Conservation (phyloP, 257 asterid genomes). For the Cynanchum wilfordii region DNA sequence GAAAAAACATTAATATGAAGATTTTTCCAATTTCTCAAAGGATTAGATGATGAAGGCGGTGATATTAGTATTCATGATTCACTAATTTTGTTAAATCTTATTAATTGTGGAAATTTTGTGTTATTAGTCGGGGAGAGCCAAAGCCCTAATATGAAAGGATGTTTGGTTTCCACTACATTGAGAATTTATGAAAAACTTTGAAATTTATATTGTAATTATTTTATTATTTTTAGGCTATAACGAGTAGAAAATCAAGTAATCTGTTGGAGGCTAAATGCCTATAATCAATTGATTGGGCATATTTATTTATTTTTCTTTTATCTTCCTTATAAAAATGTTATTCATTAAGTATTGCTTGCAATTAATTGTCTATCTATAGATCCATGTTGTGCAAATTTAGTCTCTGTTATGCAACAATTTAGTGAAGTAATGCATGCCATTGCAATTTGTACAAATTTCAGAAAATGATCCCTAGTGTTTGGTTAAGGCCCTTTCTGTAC, state of each 20-base stretch:
- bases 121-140: background rate
- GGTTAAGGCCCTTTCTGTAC: background rate
- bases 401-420: too few species aligned
- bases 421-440: too few species aligned
- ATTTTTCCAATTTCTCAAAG: background rate
- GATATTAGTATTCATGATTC: background rate
- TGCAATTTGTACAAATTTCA: background rate
- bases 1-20: background rate
- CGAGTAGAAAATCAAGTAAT: background rate
- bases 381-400: background rate
- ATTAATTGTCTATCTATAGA: background rate
- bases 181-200: background rate
- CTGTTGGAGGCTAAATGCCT: background rate
- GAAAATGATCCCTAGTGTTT: background rate
- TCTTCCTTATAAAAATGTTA: background rate
- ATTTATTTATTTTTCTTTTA: background rate
- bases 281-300: too few species aligned
- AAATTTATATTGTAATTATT: background rate
- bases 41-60: background rate
- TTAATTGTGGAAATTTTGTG: background rate
- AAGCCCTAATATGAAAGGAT: too few species aligned
- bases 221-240: background rate
- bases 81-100: background rate
- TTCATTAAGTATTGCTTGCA: background rate
- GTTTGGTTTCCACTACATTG: background rate